These are phyloP conservation scores for Solanum hybrid DNA, from an alignment of 305 asterid genomes.

Conservation along the genomic window DNA sequence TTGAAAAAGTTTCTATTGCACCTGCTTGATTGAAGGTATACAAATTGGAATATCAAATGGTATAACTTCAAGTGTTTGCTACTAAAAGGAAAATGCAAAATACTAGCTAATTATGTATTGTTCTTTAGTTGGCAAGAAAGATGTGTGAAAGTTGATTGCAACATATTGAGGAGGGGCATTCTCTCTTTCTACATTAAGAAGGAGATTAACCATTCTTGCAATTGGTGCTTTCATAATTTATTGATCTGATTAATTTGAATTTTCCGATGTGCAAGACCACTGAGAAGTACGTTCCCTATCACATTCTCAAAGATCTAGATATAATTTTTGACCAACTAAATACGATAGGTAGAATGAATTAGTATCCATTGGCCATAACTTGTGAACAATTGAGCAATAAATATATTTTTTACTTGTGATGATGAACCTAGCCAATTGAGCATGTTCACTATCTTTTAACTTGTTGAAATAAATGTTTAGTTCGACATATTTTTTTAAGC, in stretches of 20 bases:
- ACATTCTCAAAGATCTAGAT: neutral
- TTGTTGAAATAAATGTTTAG: neutral
- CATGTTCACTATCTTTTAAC: neutral
- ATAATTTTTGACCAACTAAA: neutral
- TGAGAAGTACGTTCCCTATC: neutral
- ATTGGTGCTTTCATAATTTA: neutral
- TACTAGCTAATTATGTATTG: neutral
- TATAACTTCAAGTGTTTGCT: neutral
- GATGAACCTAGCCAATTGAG: neutral
- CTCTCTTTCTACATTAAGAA: neutral
- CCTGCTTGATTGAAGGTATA: slow-evolving; percentile 28
- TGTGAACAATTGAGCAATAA: neutral
- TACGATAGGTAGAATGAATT: neutral
- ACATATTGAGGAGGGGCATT: neutral
- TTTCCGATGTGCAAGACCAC: neutral
- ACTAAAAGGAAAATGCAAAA: neutral
- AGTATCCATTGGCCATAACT: neutral
- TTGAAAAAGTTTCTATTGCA: slow-evolving; percentile 72
- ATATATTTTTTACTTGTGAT: neutral
- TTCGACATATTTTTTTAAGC: neutral
- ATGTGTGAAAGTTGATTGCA: neutral
- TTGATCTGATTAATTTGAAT: neutral
- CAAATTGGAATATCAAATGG: neutral
- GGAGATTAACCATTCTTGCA: neutral
- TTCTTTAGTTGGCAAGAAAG: neutral